Percentiles rank a stretch among this genome's conserved stretches.
Conservation (phyloP, 805 yeast species). For the Cyberlindnera mississippiensis region DNA sequence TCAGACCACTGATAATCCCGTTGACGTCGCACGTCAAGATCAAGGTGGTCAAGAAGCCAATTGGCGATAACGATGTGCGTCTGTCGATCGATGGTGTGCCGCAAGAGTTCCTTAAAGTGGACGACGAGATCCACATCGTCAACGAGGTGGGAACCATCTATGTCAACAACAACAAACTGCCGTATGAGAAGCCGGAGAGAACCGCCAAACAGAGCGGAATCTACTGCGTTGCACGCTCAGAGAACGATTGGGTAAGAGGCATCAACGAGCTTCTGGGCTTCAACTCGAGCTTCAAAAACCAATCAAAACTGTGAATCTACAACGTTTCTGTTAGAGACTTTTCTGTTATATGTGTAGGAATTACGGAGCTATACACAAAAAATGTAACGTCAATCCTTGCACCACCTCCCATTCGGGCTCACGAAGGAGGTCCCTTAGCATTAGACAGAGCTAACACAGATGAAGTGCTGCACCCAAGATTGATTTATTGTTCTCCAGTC, state of each 20-base stretch:
- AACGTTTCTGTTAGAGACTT: no score
- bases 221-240: conserved; percentile 81
- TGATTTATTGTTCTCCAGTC: conserved; percentile 59
- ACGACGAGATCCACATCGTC: conserved; percentile 75
- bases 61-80: conserved; percentile 43
- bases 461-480: conserved; percentile 76
- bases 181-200: conserved; percentile 29
- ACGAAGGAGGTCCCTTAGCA: conserved; percentile 71
- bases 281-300: conserved; percentile 72
- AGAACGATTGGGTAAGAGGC: conserved; percentile 89
- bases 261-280: conserved; percentile 86
- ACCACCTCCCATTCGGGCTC: conserved; percentile 69
- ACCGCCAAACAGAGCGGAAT: conserved; percentile 48
- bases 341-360: no score
- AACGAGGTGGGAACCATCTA: conserved; percentile 61
- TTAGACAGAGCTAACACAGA: conserved; percentile 43
- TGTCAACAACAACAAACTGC: conserved; percentile 46
- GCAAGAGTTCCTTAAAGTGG: conserved; percentile 60
- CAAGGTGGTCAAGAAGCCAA: conserved; percentile 44
- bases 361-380: no score
- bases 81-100: conserved; percentile 83
- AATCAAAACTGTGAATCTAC: conserved; percentile 18
- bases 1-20: conserved; percentile 83
- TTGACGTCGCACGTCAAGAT: conserved; percentile 69
- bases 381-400: conserved; percentile 44